phyloP scores from a whole-genome alignment of 2,329 filamentous ascomycete species.

The Cordyceps pruinosa region DNA sequence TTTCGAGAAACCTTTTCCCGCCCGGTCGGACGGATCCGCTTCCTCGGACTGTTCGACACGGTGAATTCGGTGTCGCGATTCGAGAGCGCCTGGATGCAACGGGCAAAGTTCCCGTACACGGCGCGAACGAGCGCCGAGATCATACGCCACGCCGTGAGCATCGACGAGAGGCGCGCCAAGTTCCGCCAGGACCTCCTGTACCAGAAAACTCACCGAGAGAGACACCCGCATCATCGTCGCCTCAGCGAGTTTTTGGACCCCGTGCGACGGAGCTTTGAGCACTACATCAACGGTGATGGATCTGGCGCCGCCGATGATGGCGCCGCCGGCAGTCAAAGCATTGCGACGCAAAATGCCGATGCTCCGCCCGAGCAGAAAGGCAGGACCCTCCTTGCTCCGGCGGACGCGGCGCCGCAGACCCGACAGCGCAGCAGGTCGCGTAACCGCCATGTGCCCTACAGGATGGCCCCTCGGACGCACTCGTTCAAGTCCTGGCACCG shows the following conservation, averaged over 20 bases:
- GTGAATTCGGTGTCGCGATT: slow-evolving; percentile 76
- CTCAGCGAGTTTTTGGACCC: slow-evolving; percentile 17
- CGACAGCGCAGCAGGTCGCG: not conserved
- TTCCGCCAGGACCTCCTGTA: slow-evolving; percentile 65
- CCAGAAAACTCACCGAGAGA: slow-evolving; percentile 28
- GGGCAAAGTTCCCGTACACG: slow-evolving; percentile 68
- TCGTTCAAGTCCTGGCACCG: not conserved
- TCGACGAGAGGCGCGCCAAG: slow-evolving; percentile 65
- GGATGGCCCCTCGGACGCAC: slow-evolving; percentile 27
- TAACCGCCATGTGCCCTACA: slow-evolving; percentile 33
- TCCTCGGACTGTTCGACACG: slow-evolving; percentile 74
- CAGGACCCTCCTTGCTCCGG: not conserved
- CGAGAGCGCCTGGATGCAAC: slow-evolving; percentile 69
- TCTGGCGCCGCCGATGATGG: not conserved
- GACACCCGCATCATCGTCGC: slow-evolving; percentile 18
- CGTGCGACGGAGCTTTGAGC: slow-evolving; percentile 16
- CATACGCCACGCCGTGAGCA: slow-evolving; percentile 62
- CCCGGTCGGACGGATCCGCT: slow-evolving; percentile 65
- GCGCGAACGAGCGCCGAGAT: slow-evolving; percentile 51
- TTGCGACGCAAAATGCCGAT: not conserved
- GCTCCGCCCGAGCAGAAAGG: not conserved
- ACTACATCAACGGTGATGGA: not conserved
- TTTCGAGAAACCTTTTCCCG: slow-evolving; percentile 77
- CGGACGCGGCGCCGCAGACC: slow-evolving; percentile 11
- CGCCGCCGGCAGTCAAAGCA: not conserved